These are phyloP conservation scores for Bremia lactucae DNA, from an alignment of 352 stramenopile species.

Conservation along the genomic window DNA sequence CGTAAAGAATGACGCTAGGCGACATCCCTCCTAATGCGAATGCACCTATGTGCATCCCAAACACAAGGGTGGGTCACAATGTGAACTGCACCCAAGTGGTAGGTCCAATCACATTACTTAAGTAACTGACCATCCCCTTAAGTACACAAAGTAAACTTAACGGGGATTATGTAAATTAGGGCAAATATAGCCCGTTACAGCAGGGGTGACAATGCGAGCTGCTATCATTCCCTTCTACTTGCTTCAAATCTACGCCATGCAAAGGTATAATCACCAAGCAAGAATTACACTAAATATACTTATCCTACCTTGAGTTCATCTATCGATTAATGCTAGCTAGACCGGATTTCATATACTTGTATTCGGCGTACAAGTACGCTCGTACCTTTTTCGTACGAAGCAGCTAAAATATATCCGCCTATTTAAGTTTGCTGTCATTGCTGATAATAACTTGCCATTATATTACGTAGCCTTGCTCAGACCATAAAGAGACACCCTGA, in stretches of 20 bases:
- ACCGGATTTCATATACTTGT: constrained; percentile 48
- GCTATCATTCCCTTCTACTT: constrained; percentile 65
- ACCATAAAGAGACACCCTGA: constrained; percentile 39
- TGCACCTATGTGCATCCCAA: too few relatives aligned
- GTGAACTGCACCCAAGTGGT: too few relatives aligned
- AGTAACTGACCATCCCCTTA: too few relatives aligned
- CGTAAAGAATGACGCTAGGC: too few relatives aligned
- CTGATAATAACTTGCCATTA: constrained; percentile 3
- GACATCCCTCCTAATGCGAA: too few relatives aligned
- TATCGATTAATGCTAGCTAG: constrained; percentile 34
- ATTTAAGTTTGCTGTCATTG: background rate
- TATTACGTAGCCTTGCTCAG: constrained; percentile 23
- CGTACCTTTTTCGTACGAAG: constrained; percentile 47
- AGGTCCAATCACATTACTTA: too few relatives aligned
- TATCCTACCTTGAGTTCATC: background rate
- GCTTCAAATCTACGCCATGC: constrained; percentile 53
- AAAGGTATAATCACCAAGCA: constrained; percentile 31
- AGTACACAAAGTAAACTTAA: too few relatives aligned
- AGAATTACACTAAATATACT: too few relatives aligned
- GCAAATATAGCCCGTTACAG: too few relatives aligned
- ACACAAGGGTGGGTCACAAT: too few relatives aligned
- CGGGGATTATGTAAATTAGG: too few relatives aligned
- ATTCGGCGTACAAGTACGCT: constrained; percentile 67
- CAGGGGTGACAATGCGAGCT: constrained; percentile 51
- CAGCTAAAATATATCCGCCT: too few relatives aligned